These are phyloP conservation scores for Chaetomium fimeti DNA, from an alignment of 495 filamentous ascomycete genomes.

Conservation along the genomic window DNA sequence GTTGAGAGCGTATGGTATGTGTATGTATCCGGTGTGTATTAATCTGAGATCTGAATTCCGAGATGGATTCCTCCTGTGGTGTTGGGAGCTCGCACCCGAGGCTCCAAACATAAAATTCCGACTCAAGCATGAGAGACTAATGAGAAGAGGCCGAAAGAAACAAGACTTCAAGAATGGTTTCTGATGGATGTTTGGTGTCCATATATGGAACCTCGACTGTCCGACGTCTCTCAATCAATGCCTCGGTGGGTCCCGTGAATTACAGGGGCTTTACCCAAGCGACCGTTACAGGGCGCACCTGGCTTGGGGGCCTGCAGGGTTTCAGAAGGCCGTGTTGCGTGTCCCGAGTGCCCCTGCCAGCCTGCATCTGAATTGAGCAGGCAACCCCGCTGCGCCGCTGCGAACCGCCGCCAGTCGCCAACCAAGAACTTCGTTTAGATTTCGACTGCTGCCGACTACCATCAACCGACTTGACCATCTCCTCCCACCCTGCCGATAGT, in stretches of 20 bases:
- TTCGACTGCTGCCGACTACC: constrained; percentile 10
- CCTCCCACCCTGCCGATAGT: constrained; percentile 13
- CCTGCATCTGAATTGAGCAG: constrained; percentile 11
- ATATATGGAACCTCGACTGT: too few relatives aligned
- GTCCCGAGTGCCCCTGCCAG: constrained; percentile 17
- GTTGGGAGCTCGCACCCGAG: too few relatives aligned
- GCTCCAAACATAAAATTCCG: too few relatives aligned
- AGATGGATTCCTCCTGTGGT: too few relatives aligned
- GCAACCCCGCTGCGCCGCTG: constrained; percentile 27
- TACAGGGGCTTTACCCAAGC: constrained; percentile 13
- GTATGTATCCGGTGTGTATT: background rate
- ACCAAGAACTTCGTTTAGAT: constrained; percentile 20
- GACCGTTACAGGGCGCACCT: constrained; percentile 14
- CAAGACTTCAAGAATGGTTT: too few relatives aligned
- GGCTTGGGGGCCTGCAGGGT: constrained; percentile 18
- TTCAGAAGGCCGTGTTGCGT: constrained; percentile 23
- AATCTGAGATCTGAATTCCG: background rate
- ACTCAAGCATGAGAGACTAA: too few relatives aligned
- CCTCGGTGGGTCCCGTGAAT: background rate
- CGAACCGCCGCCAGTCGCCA: constrained; percentile 21
- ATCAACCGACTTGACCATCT: constrained; percentile 2
- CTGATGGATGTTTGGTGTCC: too few relatives aligned
- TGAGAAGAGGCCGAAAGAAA: too few relatives aligned
- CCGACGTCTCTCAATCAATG: too few relatives aligned
- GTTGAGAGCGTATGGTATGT: background rate